Base-by-base conservation (phyloP, 495 filamentous ascomycete species). In the Letharia columbiana region DNA sequence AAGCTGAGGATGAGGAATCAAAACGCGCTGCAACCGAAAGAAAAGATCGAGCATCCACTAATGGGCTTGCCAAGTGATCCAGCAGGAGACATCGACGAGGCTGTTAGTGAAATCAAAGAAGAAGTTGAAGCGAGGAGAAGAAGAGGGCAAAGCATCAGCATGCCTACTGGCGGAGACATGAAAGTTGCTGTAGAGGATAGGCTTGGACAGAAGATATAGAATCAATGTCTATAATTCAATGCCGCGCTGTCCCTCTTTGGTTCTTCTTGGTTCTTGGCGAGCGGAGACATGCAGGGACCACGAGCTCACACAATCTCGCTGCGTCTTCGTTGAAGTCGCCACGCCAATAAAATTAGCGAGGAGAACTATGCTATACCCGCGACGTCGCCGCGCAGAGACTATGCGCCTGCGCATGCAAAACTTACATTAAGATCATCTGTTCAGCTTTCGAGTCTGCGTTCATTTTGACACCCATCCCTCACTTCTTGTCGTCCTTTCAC, bases 11-110 rank as follows among this genome's bases (percentile, higher is more conserved):
- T 81, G 63, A 81, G 87, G 65, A 79, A 79, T 66, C 70, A 74
- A 62, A 23, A 73, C 71, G 49, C 73, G 75, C 37, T 59, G 35
- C 47, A 60, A 39, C 47, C 11, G 23, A 42, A 71, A 44, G 64
- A 61, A 68, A 72, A 45, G 76, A 79, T 18, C 64, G 73, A 72
- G n/a, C 75, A 83, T 64, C 83, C 89, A 0, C 81, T 89, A 0
- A 77, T 97, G 18, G 94, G 94, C 2, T 77, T 98, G 33, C 87
- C 90, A 0, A 81, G 82, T 67, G 91, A 97, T 72, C 87, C 90
- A 1, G 84, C 84, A 50, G 76, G 79, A 54, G 93, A 96, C 72
- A 77, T 95, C 42, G 88, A 91, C 40, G 91, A 96, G 71, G 87
- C 88, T 10, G 81, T 96, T 0, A 77, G 77, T 35, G 92, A 97